A percentile compares a stretch with the other conserved stretches of the same genome.
Conservation (phyloP, 2,329 filamentous ascomycete species). For the Ophiostoma sp. region DNA sequence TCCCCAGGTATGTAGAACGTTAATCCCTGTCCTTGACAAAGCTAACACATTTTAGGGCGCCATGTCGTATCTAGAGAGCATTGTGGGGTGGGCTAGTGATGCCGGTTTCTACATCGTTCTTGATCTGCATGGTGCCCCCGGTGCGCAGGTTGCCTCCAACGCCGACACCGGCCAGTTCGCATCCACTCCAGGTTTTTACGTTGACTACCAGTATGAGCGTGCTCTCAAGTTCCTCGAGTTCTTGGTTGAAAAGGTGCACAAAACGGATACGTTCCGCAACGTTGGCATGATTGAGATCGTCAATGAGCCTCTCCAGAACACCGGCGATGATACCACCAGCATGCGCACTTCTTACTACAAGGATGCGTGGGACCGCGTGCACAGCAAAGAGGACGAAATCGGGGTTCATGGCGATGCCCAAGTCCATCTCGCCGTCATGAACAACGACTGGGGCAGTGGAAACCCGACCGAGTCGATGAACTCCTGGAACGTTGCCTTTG, state of each 20-base stretch:
- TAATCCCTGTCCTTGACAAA: background rate
- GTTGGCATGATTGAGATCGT: constrained; percentile 56
- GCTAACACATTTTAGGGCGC: background rate
- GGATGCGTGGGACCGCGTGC: constrained; percentile 43
- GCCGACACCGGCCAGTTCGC: constrained; percentile 42
- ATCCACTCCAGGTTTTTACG: constrained; percentile 47
- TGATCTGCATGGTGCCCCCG: constrained; percentile 48
- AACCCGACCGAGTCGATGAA: constrained; percentile 45
- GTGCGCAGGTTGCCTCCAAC: constrained; percentile 41
- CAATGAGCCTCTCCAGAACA: constrained; percentile 49
- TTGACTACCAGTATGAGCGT: constrained; percentile 51
- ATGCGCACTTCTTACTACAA: constrained; percentile 44
- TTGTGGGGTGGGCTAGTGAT: constrained; percentile 45
- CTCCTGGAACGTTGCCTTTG: constrained; percentile 44
- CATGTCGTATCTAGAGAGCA: constrained; percentile 41
- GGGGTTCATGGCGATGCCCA: constrained; percentile 39
- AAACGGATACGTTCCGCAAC: constrained; percentile 43
- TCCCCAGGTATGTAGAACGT: constrained; percentile 38
- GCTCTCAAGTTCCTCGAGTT: constrained; percentile 51
- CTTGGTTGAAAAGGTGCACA: constrained; percentile 49
- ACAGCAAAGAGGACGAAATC: constrained; percentile 42
- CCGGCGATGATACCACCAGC: constrained; percentile 27
- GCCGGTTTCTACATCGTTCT: constrained; percentile 49
- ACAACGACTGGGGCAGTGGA: constrained; percentile 50
- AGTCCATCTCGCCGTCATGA: constrained; percentile 49